Evolutionary conservation across 352 stramenopile genomes (phyloP), one percentile per base, ranked within the genome.

Genomic region (Elongisporangium undulatum): DNA sequence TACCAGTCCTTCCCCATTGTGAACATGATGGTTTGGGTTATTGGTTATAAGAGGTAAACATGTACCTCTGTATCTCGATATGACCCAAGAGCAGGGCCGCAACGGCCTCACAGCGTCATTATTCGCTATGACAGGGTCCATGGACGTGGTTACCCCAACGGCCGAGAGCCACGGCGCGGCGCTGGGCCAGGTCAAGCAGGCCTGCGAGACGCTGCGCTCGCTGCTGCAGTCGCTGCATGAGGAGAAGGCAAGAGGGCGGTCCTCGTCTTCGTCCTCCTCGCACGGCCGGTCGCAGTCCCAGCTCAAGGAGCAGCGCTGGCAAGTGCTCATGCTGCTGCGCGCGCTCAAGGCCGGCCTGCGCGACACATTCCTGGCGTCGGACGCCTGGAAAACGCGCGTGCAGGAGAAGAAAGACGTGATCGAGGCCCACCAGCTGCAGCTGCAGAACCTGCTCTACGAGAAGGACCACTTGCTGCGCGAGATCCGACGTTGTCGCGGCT

Each of bases 391-490:
- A 17, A 67, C 63, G 53, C 78, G 77, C 51, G 82, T 93, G 16
- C 79, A 89, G 49, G 77, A 84, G 56, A 68, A 93, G 53, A 93
- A 93, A 63, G 65, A 89, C 59, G 67, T 87, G 22, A 79, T 87
- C 10, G 84, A 93, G 61, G 55, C 77, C 15, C 82, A 93, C 24
- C 84, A 93, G 59, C 64, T 93, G 26, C 77, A 90, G 64, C 62
- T 93, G 19, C 84, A 93, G 71, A 93, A 93, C 50, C 49, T 93
- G 51, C 63, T 93, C 49, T 93, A 93, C 63, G 84, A 93, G 60
- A 93, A 93, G 53, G 81, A 93, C 63, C 81, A 93, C 61, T 63
- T 93, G 38, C 23, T 89, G 59, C 80, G 84, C 53, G 84, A 91
- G 58, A 93, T 93, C 69, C 73, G 71, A 0, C 81, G 84, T 68